phyloP scores from a whole-genome alignment of 2,329 filamentous ascomycete genomes.

The Pezicula carpinea region DNA sequence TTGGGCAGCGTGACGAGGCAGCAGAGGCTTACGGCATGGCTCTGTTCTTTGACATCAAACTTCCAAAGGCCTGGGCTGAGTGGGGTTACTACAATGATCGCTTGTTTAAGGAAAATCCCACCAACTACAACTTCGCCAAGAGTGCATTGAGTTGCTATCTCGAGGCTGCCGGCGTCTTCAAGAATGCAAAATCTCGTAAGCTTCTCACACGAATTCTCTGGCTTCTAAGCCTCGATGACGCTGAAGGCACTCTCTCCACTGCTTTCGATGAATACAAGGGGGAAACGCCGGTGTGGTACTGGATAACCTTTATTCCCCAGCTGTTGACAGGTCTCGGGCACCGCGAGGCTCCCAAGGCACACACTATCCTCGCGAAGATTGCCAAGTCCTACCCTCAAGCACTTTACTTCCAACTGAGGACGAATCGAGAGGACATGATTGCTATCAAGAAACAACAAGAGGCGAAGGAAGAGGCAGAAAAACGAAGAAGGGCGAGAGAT shows the following conservation, averaged over 20 bases:
- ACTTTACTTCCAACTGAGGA: conserved; percentile 91
- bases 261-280: conserved; percentile 97
- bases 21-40: conserved; percentile 93
- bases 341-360: conserved; percentile 83
- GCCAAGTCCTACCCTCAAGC: conserved; percentile 95
- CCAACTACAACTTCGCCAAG: conserved; percentile 75
- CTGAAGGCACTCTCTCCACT: conserved; percentile 73
- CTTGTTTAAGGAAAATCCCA: conserved; percentile 87
- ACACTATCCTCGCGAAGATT: conserved; percentile 84
- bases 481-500: conserved; percentile 33
- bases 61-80: conserved; percentile 97
- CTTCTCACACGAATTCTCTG: conserved; percentile 89
- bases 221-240: conserved; percentile 90
- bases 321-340: conserved; percentile 86
- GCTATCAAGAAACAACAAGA: conserved; percentile 87
- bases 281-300: conserved; percentile 97
- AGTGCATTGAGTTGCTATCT: conserved; percentile 95
- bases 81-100: conserved; percentile 98
- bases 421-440: conserved; percentile 89
- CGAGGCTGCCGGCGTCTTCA: conserved; percentile 93
- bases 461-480: conserved; percentile 55
- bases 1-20: conserved; percentile 84
- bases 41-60: conserved; percentile 89
- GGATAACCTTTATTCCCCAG: conserved; percentile 98
- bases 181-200: conserved; percentile 94